Base-by-base conservation (phyloP, 441 rosid species). In the Arabidopsis lyrata region DNA sequence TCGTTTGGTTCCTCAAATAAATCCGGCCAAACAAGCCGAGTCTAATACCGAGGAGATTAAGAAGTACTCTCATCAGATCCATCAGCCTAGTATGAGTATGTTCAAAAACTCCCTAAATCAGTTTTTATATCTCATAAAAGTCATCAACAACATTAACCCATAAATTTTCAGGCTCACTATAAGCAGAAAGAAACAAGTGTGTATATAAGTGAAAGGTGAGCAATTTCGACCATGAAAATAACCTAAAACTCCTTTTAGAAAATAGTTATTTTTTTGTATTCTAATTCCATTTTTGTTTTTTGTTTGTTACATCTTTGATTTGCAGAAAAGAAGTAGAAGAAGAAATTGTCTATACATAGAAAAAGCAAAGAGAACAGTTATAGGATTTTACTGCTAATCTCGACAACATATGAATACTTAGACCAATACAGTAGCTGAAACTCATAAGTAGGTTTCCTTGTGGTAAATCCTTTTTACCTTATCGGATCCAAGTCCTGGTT, bases 1-100 rank as follows among this genome's bases (percentile, higher is more conserved):
- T 85, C 80, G 53, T 85, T 88, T 74, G 84, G 81, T 54, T 87
- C 90, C 58, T 86, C 93, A 34, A 85, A 84, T 70, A 63, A 18
- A 35, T 35, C 83, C 7, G 75, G 72, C 39, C 79, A 79, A n/a
- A 27, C 61, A 66, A 70, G 76, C 63, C 38, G 63, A 27, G 60
- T 59, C 68, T 9, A 81, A 66, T 44, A 24, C 24, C 0, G 62
- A 76, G 31, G 6, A 36, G 20, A 8, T 15, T 12, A 56, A 56
- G 48, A 6, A 70, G 48, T 67, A 45, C 31, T 52, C 64, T 3
- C 10, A n/a, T n/a, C 80, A 52, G 31, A 50, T 59, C 53, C 66
- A 34, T 24, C 64, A 60, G 73, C 56, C 9, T 77, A 71, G 72
- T 62, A 35, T 76, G 16, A 55, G 80, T 76, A 63, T 31, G 75